phyloP scores from a whole-genome alignment of 495 filamentous ascomycete genomes.

The Aspergillus steynii region DNA sequence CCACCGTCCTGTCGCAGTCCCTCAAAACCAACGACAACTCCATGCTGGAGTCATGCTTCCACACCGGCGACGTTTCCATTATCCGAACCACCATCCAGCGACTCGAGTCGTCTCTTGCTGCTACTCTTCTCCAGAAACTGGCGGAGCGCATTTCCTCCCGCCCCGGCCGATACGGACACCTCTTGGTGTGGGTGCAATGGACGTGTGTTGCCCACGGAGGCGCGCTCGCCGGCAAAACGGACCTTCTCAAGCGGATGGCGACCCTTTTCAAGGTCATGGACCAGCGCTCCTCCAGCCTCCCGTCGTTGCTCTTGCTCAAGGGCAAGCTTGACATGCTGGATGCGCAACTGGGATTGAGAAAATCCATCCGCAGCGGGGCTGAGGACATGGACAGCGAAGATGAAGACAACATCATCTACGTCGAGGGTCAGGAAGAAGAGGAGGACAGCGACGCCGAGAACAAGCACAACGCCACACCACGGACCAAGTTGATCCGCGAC shows the following conservation, averaged over 20 bases:
- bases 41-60: conserved; percentile 90
- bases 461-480: conserved; percentile 32
- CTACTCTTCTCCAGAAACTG: conserved; percentile 74
- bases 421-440: conserved; percentile 70
- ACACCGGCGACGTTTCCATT: conserved; percentile 67
- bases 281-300: conserved; percentile 78
- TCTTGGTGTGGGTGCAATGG: conserved; percentile 98
- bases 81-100: conserved; percentile 88
- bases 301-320: conserved; percentile 81
- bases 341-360: conserved; percentile 79
- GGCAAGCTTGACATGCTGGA: conserved; percentile 90
- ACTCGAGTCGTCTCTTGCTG: conserved; percentile 79
- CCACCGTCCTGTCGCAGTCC: conserved; percentile 87
- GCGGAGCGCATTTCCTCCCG: conserved; percentile 84
- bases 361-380: conserved; percentile 52
- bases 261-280: conserved; percentile 82
- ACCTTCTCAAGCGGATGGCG: conserved; percentile 71
- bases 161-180: conserved; percentile 82
- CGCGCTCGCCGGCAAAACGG: conserved; percentile 78
- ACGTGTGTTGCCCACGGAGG: conserved; percentile 93
- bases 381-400: conserved; percentile 62
- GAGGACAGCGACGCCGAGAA: conserved; percentile 44
- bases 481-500: conserved; percentile 44
- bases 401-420: conserved; percentile 79
- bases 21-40: conserved; percentile 85